phyloP scores from a whole-genome alignment of 1,284 basidiomycete genomes.

The Nidula niveotomentosa region DNA sequence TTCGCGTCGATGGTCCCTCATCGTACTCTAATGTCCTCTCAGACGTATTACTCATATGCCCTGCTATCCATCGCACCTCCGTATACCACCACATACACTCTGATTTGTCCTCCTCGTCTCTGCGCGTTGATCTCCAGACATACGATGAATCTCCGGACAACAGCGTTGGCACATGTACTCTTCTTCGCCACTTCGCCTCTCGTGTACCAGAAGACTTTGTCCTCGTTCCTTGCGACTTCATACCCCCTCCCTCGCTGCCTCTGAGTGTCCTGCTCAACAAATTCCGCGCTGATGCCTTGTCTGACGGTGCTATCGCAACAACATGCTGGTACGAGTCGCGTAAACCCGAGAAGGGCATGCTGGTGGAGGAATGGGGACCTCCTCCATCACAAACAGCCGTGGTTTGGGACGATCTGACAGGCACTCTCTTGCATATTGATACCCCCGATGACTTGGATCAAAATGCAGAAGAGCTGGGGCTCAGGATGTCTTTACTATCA shows the following conservation, averaged over 20 bases:
- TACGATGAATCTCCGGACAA: conserved; percentile 71
- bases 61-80: conserved; percentile 67
- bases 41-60: conserved; percentile 89
- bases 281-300: conserved; percentile 70
- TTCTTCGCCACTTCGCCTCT: conserved; percentile 67
- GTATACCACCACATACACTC: conserved; percentile 84
- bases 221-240: conserved; percentile 89
- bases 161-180: conserved; percentile 64
- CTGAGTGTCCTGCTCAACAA: conserved; percentile 77
- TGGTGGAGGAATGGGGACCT: conserved; percentile 67
- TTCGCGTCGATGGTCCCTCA: conserved; percentile 1
- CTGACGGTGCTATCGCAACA: conserved; percentile 72
- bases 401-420: conserved; percentile 63
- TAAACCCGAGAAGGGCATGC: conserved; percentile 52
- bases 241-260: conserved; percentile 73
- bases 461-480: conserved; percentile 68
- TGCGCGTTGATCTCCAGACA: conserved; percentile 73
- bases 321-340: conserved; percentile 72
- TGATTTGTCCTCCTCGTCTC: conserved; percentile 57
- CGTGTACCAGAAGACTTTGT: conserved; percentile 84
- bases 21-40: conserved; percentile 8
- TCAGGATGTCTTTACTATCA: conserved; percentile 73
- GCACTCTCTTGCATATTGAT: conserved; percentile 73
- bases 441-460: conserved; percentile 65
- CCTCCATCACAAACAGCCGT: conserved; percentile 45